Conservation (phyloP, 208 protist genomes). For the Naegleria fowleri region DNA sequence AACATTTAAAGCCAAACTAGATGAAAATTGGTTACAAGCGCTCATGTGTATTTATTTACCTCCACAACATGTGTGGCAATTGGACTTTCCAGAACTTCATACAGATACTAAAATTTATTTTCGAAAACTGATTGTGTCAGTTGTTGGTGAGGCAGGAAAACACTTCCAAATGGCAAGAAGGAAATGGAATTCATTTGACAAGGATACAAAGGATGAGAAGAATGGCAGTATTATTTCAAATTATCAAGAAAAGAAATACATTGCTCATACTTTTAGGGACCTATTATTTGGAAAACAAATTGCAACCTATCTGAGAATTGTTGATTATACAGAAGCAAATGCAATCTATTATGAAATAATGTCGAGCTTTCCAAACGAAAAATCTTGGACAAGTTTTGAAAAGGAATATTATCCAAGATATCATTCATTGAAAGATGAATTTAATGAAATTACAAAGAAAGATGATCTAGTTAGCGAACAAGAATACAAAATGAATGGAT, state of each 20-base stretch:
- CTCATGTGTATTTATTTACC: constrained; percentile 22
- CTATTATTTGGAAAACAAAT: constrained; percentile 18
- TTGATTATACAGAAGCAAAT: background rate
- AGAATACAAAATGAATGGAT: background rate
- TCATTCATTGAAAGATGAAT: constrained; percentile 14
- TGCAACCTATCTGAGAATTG: background rate
- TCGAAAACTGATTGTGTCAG: background rate
- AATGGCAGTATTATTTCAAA: background rate
- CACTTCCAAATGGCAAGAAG: constrained; percentile 24
- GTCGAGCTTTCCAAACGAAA: background rate
- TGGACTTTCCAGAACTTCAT: background rate
- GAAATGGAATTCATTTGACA: background rate
- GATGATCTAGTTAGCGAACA: background rate
- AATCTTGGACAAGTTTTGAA: background rate
- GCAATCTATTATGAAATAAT: background rate
- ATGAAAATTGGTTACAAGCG: constrained; percentile 20
- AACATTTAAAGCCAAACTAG: background rate
- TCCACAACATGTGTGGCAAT: background rate
- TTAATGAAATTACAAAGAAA: background rate
- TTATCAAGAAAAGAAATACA: background rate
- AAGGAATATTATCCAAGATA: background rate
- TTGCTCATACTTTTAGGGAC: constrained; percentile 15
- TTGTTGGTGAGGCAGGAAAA: constrained; percentile 14
- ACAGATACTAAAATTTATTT: background rate
- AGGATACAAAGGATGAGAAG: background rate